phyloP scores from a whole-genome alignment of 2,329 filamentous ascomycete genomes.

The Xylaria sp. region DNA sequence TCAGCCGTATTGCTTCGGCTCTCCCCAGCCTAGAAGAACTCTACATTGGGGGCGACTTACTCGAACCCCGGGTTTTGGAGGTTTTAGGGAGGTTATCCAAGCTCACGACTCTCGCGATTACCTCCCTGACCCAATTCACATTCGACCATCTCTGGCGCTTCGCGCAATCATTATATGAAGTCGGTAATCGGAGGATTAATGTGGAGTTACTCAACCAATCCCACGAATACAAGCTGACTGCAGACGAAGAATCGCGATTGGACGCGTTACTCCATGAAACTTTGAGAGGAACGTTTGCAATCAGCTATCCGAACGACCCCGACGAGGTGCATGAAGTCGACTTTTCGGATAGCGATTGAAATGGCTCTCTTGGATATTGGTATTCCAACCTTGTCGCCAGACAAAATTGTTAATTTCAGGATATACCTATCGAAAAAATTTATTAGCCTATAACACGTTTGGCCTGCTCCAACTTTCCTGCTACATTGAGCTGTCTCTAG shows the following conservation, averaged over 20 bases:
- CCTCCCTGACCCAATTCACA: constrained; percentile 61
- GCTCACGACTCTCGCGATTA: constrained; percentile 59
- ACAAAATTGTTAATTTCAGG: too few relatives aligned
- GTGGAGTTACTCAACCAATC: constrained; percentile 45
- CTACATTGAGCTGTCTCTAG: too few relatives aligned
- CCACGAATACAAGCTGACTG: constrained; percentile 36
- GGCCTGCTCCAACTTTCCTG: too few relatives aligned
- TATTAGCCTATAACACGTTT: too few relatives aligned
- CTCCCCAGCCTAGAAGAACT: constrained; percentile 60
- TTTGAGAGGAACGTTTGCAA: constrained; percentile 43
- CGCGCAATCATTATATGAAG: constrained; percentile 44
- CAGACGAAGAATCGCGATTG: constrained; percentile 37
- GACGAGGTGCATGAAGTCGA: constrained; percentile 46
- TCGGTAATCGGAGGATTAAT: constrained; percentile 39
- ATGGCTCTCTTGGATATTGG: neutral
- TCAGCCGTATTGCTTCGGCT: constrained; percentile 52
- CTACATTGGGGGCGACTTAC: constrained; percentile 60
- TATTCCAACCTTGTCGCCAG: too few relatives aligned
- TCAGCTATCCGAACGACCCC: constrained; percentile 42
- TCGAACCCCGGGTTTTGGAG: constrained; percentile 53
- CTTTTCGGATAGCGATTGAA: constrained; percentile 39
- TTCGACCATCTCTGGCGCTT: constrained; percentile 53
- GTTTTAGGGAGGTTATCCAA: constrained; percentile 46
- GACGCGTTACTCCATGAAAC: constrained; percentile 31
- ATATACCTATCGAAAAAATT: too few relatives aligned